Evolutionary conservation across 495 filamentous ascomycete species (phyloP).

Genomic region (Aspergillus saccharolyticus): DNA sequence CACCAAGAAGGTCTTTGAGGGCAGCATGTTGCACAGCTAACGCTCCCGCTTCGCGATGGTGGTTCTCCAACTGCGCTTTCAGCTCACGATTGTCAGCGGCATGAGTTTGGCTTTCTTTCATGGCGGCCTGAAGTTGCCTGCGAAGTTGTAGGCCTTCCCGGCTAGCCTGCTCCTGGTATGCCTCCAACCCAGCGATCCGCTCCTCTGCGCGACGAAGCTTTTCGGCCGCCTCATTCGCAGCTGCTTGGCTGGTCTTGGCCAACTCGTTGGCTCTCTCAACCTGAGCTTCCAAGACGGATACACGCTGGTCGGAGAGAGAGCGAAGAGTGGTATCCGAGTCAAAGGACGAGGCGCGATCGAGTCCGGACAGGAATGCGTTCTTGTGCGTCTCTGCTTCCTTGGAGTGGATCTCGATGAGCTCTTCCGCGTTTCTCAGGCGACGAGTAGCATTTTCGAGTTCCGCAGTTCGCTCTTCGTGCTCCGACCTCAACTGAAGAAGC

Average conservation of each 20-base stretch:
- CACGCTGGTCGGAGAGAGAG: conserved; percentile 66
- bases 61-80: conserved; percentile 69
- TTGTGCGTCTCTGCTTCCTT: conserved; percentile 84
- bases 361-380: conserved; percentile 72
- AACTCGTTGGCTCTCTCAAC: conserved; percentile 70
- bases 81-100: conserved; percentile 74
- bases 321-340: conserved; percentile 43
- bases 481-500: conserved; percentile 69
- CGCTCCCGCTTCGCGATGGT: conserved; percentile 85
- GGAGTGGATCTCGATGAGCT: conserved; percentile 81
- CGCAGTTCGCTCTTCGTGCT: conserved; percentile 76
- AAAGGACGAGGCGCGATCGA: conserved; percentile 56
- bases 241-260: conserved; percentile 79
- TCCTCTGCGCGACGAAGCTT: conserved; percentile 91
- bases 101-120: conserved; percentile 72
- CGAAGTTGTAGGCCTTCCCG: conserved; percentile 84
- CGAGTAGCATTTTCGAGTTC: conserved; percentile 74
- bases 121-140: conserved; percentile 76
- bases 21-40: conserved; percentile 85
- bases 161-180: conserved; percentile 94
- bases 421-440: conserved; percentile 79
- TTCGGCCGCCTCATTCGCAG: conserved; percentile 83
- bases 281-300: conserved; percentile 72
- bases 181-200: conserved; percentile 90
- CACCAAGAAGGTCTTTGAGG: conserved; percentile 84